Percentiles rank a stretch among this genome's conserved stretches.
These are phyloP conservation scores for Periconia sp. DNA, from an alignment of 2,329 filamentous ascomycete genomes.

Conservation along the genomic window DNA sequence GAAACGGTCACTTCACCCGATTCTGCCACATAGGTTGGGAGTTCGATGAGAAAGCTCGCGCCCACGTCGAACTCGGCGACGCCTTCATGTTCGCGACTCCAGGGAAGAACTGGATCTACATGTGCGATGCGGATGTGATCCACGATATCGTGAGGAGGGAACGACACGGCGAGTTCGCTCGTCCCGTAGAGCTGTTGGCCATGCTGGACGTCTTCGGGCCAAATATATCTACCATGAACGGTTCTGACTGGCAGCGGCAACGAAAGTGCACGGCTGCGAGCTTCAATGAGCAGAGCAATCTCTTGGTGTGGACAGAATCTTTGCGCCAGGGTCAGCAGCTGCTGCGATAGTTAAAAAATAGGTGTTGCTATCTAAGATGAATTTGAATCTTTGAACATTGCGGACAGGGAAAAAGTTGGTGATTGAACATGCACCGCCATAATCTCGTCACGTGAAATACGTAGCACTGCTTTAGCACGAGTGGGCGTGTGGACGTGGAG, in stretches of 20 bases:
- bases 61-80: slow-evolving; percentile 23
- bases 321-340: slow-evolving; percentile 33
- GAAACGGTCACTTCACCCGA: slow-evolving; percentile 17
- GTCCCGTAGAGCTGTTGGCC: slow-evolving; percentile 25
- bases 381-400: no score
- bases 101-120: slow-evolving; percentile 23
- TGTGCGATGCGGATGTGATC: slow-evolving; percentile 15
- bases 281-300: slow-evolving; percentile 21
- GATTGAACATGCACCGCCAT: no score
- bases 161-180: slow-evolving; percentile 21
- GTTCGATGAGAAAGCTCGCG: slow-evolving; percentile 20
- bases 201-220: slow-evolving; percentile 40
- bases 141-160: slow-evolving; percentile 19
- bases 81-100: slow-evolving; percentile 22
- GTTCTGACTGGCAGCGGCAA: slow-evolving; percentile 12
- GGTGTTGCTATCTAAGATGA: no score
- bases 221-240: slow-evolving; percentile 35
- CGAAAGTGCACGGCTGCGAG: slow-evolving; percentile 12
- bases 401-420: no score
- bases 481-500: no score
- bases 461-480: no score
- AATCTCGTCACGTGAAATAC: no score
- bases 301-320: slow-evolving; percentile 32
- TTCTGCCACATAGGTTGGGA: slow-evolving; percentile 27
- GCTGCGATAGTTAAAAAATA: no score